These are phyloP conservation scores for Mycena leptocephala DNA, from an alignment of 768 basidiomycete genomes.

Conservation along the genomic window DNA sequence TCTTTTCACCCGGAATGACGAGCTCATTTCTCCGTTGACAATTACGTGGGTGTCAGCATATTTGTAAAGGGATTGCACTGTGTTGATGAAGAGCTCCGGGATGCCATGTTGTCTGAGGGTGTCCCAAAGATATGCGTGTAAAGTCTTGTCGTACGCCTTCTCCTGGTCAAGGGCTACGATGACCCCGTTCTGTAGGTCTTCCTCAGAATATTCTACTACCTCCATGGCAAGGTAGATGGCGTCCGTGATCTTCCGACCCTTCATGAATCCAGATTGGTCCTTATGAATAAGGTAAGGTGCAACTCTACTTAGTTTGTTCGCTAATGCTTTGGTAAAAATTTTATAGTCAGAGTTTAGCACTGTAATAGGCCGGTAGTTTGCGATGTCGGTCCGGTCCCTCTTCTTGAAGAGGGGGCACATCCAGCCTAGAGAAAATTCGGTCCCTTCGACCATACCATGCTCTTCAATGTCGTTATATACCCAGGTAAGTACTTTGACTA, in stretches of 20 bases:
- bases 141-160: no score
- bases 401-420: constrained; percentile 6
- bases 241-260: background rate
- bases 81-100: no score
- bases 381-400: background rate
- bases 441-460: background rate
- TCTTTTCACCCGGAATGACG: no score
- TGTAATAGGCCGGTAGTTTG: background rate
- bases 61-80: no score
- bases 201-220: constrained; percentile 14
- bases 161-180: no score
- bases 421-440: background rate
- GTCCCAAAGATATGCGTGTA: no score
- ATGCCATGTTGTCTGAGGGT: no score
- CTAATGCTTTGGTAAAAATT: constrained; percentile 7
- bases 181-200: no score
- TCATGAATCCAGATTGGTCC: constrained; percentile 10
- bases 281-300: no score
- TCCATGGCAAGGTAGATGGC: constrained; percentile 30
- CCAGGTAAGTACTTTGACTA: background rate
- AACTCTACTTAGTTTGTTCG: no score
- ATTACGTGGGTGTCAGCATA: no score
- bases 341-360: constrained; percentile 10
- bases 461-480: constrained; percentile 17
- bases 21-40: no score